Base-by-base conservation (phyloP, 1,284 basidiomycete species). In the Naganishia albida region DNA sequence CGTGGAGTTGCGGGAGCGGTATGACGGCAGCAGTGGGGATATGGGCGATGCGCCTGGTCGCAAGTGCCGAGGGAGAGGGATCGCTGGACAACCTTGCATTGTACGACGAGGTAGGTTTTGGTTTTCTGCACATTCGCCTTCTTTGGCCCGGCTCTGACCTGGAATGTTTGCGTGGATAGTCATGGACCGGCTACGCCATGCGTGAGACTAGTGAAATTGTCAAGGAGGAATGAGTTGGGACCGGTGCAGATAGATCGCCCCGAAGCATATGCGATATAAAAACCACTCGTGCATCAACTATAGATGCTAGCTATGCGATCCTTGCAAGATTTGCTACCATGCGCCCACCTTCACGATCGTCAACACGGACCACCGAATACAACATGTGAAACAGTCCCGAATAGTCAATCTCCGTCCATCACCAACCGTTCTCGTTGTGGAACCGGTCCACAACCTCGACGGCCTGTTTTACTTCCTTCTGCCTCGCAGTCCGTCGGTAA, bases 11-110 rank as follows among this genome's bases (percentile, higher is more conserved):
- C 79, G 93, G 92, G 52, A 92, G 89, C 72, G 96, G 96, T 18
- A 99, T 99, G 96, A 97, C 94, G 15, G 96, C 96, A 2, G 91
- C 86, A 7, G 82, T 96, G 7, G 83, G 97, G 13, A 97, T 94
- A 93, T 82, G 96, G 63, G 93, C 90, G 26, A 82, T 87, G 68
- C 84, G 85, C 44, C 73, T 97, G 26, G 92, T 96, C 68, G 93
- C 94, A 70, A 92, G 94, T 84, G 89, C 89, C 70, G 67, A 85
- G 6, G 72, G 67, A 62, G 52, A 68, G 72, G 3, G 70, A 71
- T n/a, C 63, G 71, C 72, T 73, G 7, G 71, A 72, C 7, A 71
- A 72, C 43, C 70, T 77, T n/a, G 72, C 72, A 7, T 71, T 82
- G 15, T 82, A 81, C 64, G 81, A 82, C 64, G 80, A 82, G 73